Conservation (phyloP, 352 stramenopile genomes). For the Plasmopara halstedii region DNA sequence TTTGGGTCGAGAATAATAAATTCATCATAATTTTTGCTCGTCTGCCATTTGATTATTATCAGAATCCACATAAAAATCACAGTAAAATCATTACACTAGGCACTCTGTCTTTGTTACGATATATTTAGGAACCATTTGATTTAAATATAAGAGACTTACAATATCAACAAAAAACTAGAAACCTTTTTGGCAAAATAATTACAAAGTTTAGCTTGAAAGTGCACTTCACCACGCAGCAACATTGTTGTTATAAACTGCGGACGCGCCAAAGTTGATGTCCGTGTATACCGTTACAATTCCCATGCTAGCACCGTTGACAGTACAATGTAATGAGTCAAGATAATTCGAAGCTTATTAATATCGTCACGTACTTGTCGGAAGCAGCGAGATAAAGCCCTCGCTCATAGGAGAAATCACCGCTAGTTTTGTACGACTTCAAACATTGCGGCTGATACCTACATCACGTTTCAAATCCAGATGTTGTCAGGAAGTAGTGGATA, state of each 20-base stretch:
- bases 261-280: slow-evolving; percentile 12
- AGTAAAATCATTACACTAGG: too few species aligned
- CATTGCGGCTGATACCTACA: slow-evolving; percentile 13
- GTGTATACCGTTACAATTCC: slow-evolving; percentile 56
- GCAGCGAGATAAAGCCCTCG: slow-evolving; percentile 44
- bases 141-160: too few species aligned
- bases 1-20: too few species aligned
- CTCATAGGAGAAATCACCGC: slow-evolving; percentile 58
- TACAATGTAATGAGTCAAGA: slow-evolving; percentile 4
- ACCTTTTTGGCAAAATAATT: too few species aligned
- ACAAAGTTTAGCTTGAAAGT: too few species aligned
- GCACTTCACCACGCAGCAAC: slow-evolving; percentile 7
- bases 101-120: too few species aligned
- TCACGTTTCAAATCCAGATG: not conserved
- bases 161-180: too few species aligned
- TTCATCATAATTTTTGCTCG: too few species aligned
- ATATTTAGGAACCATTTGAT: too few species aligned
- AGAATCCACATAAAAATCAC: too few species aligned
- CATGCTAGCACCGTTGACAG: slow-evolving; percentile 18
- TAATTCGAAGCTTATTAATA: not conserved
- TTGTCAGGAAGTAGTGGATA: not conserved
- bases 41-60: too few species aligned
- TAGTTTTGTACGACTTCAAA: slow-evolving; percentile 56
- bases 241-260: slow-evolving; percentile 11
- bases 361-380: slow-evolving; percentile 57